A percentile compares a stretch with the other conserved stretches of the same genome.
These are phyloP conservation scores for Podila minutissima DNA, from an alignment of 192 early-diverging fungal species.

Conservation along the genomic window DNA sequence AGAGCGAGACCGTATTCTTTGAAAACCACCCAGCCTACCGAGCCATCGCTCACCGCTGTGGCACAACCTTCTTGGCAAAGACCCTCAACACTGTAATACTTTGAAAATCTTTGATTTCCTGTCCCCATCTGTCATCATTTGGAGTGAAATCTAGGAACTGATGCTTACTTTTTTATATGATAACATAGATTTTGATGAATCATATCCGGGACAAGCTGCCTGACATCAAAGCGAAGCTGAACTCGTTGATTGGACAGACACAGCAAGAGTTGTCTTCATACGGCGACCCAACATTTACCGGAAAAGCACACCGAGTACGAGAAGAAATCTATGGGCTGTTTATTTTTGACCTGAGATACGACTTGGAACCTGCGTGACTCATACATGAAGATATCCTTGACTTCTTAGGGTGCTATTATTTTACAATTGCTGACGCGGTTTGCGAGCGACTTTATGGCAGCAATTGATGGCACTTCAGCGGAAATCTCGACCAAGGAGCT, in stretches of 20 bases:
- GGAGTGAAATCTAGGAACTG: background rate
- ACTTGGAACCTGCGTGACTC: background rate
- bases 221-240: constrained; percentile 79
- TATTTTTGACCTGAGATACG: background rate
- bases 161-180: constrained; percentile 2
- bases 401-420: constrained; percentile 63
- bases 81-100: constrained; percentile 66
- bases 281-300: constrained; percentile 66
- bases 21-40: constrained; percentile 76
- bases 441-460: constrained; percentile 78
- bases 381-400: background rate
- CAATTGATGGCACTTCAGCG: constrained; percentile 77
- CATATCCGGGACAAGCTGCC: constrained; percentile 85
- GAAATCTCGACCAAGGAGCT: constrained; percentile 83
- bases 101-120: background rate
- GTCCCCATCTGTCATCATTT: no score
- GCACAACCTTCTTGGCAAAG: constrained; percentile 74
- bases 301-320: constrained; percentile 56
- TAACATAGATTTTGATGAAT: constrained; percentile 70
- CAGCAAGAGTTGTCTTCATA: constrained; percentile 78
- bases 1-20: constrained; percentile 76
- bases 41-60: constrained; percentile 75
- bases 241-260: constrained; percentile 79
- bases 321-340: background rate
- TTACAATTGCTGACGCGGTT: constrained; percentile 79